Conservation (phyloP, 108 stramenopile species). For the Halocafeteria seosinensis region DNA sequence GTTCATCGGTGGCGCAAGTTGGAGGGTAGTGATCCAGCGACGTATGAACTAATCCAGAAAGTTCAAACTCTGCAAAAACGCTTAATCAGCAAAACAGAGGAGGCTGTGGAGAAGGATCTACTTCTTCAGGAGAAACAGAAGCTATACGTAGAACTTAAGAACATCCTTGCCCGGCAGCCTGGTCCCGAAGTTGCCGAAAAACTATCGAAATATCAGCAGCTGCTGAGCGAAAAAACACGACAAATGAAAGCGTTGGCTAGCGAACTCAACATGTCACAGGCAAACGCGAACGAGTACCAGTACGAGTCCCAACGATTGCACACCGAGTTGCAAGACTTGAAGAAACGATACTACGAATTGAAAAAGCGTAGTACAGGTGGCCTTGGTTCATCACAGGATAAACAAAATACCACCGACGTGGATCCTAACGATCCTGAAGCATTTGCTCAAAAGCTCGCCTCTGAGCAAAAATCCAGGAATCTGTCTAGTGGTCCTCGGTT, state of each 20-base stretch:
- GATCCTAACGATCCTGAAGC: too few relatives aligned
- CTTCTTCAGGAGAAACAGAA: constrained; percentile 57
- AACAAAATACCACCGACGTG: too few relatives aligned
- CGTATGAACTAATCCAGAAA: constrained; percentile 69
- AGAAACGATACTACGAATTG: constrained; percentile 50
- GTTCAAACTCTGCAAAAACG: constrained; percentile 52
- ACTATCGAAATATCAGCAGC: constrained; percentile 47
- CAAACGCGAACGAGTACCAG: constrained; percentile 59
- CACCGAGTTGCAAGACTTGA: constrained; percentile 52
- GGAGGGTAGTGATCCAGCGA: constrained; percentile 57
- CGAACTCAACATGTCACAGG: constrained; percentile 68
- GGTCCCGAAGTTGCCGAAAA: constrained; percentile 61
- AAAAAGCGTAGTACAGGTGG: too few relatives aligned
- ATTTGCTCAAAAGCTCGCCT: too few relatives aligned
- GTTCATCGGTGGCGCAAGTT: constrained; percentile 64
- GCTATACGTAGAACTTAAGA: constrained; percentile 52
- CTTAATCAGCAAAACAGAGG: constrained; percentile 55
- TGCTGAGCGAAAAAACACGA: constrained; percentile 52
- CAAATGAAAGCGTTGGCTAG: constrained; percentile 64
- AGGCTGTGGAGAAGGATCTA: constrained; percentile 52
- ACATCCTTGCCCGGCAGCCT: constrained; percentile 48
- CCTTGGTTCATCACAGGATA: too few relatives aligned
- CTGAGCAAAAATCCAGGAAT: too few relatives aligned
- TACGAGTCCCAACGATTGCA: constrained; percentile 51
- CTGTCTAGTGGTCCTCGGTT: too few relatives aligned